phyloP scores from a whole-genome alignment of 305 asterid genomes.

The Fraxinus platypoda region DNA sequence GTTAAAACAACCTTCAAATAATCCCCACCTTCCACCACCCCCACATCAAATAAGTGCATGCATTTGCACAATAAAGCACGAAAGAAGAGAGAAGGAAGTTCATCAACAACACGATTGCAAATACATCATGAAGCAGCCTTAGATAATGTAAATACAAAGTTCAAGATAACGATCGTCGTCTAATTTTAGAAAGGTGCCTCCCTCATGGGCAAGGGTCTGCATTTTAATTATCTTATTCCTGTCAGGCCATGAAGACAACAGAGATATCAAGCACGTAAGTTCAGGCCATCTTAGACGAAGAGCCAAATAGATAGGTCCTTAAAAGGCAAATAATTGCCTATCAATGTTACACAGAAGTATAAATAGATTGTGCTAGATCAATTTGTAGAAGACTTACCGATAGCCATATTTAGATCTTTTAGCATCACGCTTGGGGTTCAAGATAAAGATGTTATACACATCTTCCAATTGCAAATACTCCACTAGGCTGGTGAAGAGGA shows the following conservation, averaged over 20 bases:
- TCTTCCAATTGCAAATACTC: slow-evolving; percentile 83
- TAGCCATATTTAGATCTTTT: slow-evolving; percentile 85
- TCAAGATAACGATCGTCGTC: background rate
- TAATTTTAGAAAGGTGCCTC: background rate
- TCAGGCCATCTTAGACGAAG: background rate
- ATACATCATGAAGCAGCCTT: background rate
- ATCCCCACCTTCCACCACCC: background rate
- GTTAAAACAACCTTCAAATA: background rate
- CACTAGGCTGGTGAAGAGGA: slow-evolving; percentile 76
- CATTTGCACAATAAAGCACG: background rate
- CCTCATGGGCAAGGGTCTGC: background rate
- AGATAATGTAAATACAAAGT: background rate
- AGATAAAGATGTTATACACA: slow-evolving; percentile 81
- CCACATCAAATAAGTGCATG: background rate
- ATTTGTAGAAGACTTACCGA: slow-evolving; percentile 50
- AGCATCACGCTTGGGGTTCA: slow-evolving; percentile 77
- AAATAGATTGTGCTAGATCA: background rate
- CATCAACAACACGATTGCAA: background rate
- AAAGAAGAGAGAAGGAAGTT: background rate
- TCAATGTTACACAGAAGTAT: background rate
- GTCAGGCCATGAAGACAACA: background rate
- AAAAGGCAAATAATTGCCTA: background rate
- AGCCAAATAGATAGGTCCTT: background rate
- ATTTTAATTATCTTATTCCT: background rate
- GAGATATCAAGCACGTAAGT: background rate